Evolutionary conservation across 2,329 filamentous ascomycete species (phyloP).

Genomic region (Verticillium isaacii): DNA sequence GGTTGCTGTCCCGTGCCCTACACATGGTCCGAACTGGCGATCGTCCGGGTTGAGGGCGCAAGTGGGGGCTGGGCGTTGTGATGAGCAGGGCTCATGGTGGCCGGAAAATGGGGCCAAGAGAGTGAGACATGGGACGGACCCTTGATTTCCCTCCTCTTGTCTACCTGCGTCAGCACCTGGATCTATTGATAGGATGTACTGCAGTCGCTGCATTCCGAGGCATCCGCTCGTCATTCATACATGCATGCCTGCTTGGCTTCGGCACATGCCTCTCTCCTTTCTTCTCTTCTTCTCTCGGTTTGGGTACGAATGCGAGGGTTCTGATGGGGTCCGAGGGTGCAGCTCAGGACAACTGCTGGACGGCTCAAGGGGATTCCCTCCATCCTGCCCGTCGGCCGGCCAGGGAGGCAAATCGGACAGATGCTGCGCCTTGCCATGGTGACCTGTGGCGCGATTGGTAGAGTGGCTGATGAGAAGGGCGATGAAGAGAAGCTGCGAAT

Average conservation of each 20-base stretch:
- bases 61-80: background rate
- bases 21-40: no score
- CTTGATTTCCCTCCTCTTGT: background rate
- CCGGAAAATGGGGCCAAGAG: background rate
- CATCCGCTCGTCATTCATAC: background rate
- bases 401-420: no score
- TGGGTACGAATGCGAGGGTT: no score
- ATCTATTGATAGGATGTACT: background rate
- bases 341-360: no score
- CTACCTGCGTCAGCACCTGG: background rate
- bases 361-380: no score
- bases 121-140: background rate
- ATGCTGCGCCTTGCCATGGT: background rate
- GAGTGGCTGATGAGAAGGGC: background rate
- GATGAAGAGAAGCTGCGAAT: no score
- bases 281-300: background rate
- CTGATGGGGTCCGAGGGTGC: background rate
- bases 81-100: background rate
- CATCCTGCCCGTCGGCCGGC: no score
- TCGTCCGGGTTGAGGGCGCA: no score
- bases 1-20: no score
- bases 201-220: background rate
- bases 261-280: background rate
- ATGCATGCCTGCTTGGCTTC: background rate
- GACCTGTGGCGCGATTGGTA: background rate